Percentiles rank a stretch among this genome's conserved stretches.
phyloP scores from a whole-genome alignment of 2,329 filamentous ascomycete species.

The Pseudocercospora musae region DNA sequence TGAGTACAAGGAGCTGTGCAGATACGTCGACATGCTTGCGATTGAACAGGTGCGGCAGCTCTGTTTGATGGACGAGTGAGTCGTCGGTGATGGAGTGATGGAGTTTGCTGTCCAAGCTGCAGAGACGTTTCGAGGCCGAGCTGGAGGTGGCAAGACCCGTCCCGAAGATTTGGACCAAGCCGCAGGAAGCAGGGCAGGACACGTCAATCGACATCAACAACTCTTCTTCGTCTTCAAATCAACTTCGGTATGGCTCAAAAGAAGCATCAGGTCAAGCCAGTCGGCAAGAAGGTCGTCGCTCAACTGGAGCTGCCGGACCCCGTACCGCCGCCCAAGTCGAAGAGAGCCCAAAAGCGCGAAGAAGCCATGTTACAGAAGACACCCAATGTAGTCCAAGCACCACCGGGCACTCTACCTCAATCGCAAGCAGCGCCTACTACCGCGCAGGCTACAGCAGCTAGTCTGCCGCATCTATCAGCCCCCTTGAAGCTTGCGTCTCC shows the following conservation, averaged over 20 bases:
- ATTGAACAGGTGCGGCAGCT: conserved; percentile 8
- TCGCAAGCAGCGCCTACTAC: not conserved
- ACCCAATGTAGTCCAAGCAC: not conserved
- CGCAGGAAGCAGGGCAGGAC: not conserved
- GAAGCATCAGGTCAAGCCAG: conserved; percentile 1
- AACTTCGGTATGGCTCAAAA: conserved; percentile 2
- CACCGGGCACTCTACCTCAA: not conserved
- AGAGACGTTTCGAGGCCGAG: not conserved
- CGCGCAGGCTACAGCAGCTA: not conserved
- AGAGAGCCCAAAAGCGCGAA: not conserved
- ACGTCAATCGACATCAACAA: not conserved
- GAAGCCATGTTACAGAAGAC: not conserved
- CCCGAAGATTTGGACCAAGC: not conserved
- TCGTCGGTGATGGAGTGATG: not conserved
- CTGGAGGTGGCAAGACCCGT: not conserved
- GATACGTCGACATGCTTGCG: conserved; percentile 20
- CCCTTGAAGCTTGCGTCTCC: conserved; percentile 7
- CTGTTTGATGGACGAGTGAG: not conserved
- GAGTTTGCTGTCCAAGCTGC: not conserved
- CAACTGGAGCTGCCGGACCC: conserved; percentile 13
- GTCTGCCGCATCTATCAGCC: not conserved
- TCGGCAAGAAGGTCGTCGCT: conserved; percentile 8
- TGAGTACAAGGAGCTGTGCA: conserved; percentile 29
- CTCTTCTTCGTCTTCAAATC: not conserved
- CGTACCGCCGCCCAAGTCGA: conserved; percentile 6